Percentiles rank a stretch among this genome's conserved stretches.
Conservation (phyloP, 495 filamentous ascomycete genomes). For the Podospora anserina region DNA sequence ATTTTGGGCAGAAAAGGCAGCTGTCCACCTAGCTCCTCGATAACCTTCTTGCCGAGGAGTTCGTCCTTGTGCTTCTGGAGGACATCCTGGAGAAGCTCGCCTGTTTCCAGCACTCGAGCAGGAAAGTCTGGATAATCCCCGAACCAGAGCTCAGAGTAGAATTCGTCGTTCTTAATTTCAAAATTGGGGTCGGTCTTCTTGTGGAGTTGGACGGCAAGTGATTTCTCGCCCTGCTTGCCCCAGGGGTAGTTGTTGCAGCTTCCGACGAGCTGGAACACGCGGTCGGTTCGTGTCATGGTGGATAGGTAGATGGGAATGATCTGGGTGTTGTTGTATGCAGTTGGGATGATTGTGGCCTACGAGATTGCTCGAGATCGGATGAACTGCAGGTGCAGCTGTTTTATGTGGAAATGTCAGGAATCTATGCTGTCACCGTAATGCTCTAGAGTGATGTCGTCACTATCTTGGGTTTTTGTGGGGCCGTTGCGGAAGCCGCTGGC, state of each 20-base stretch:
- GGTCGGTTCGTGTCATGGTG: conserved; percentile 11
- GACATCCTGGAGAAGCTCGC: conserved; percentile 62
- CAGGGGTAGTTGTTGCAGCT: conserved; percentile 58
- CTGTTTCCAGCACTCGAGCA: conserved; percentile 58
- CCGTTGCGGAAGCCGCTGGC: no score
- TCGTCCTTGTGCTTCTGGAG: conserved; percentile 60
- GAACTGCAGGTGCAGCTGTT: background rate
- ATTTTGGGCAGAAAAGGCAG: conserved; percentile 79
- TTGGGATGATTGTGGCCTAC: no score
- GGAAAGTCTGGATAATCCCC: conserved; percentile 74
- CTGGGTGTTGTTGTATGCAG: background rate
- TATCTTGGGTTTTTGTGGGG: background rate
- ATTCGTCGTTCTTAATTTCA: conserved; percentile 66
- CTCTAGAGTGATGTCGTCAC: background rate
- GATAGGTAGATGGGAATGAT: background rate
- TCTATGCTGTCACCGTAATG: background rate
- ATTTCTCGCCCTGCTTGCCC: conserved; percentile 70
- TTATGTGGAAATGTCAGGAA: no score
- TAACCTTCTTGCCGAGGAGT: conserved; percentile 61
- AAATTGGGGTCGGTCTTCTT: conserved; percentile 64
- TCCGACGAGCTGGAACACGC: conserved; percentile 52
- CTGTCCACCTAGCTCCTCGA: conserved; percentile 61
- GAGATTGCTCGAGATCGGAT: background rate
- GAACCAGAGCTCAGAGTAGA: conserved; percentile 70
- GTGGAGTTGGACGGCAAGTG: conserved; percentile 65